Evolutionary conservation across 108 stramenopile genomes (phyloP).

Genomic region (Cyclotella sp.): DNA sequence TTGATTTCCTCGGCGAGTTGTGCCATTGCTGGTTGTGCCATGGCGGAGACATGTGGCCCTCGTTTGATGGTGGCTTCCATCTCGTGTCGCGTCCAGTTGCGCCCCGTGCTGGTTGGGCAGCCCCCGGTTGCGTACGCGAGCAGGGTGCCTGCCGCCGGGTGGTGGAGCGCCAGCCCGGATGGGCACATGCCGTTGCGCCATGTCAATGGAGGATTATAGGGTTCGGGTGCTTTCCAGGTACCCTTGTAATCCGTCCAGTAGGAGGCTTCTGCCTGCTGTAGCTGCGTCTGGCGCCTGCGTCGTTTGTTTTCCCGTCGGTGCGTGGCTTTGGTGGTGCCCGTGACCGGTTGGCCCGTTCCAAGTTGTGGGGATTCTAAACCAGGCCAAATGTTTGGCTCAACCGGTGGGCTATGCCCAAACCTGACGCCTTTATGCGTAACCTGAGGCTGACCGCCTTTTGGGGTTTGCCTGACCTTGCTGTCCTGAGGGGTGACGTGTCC

Average conservation of each 20-base stretch:
- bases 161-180: constrained; percentile 12
- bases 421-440: too few relatives aligned
- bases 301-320: constrained; percentile 3
- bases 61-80: constrained; percentile 20
- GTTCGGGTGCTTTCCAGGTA: not conserved
- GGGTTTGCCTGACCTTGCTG: too few relatives aligned
- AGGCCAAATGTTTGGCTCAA: too few relatives aligned
- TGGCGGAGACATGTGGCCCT: constrained; percentile 29
- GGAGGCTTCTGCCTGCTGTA: not conserved
- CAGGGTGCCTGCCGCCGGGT: constrained; percentile 8
- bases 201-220: not conserved
- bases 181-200: constrained; percentile 34
- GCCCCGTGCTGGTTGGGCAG: constrained; percentile 15
- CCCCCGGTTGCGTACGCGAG: constrained; percentile 28
- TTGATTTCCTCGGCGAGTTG: constrained; percentile 15
- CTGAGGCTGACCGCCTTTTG: too few relatives aligned
- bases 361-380: not conserved
- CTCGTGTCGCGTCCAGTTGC: constrained; percentile 18
- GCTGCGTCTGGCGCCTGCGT: not conserved
- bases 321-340: not conserved
- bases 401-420: too few relatives aligned
- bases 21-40: constrained; percentile 11
- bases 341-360: not conserved
- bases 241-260: constrained; percentile 4
- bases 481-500: too few relatives aligned